Evolutionary conservation across 2,329 filamentous ascomycete species (phyloP), one percentile per base, ranked within the genome.

Genomic region (Furcasterigmium furcatum): DNA sequence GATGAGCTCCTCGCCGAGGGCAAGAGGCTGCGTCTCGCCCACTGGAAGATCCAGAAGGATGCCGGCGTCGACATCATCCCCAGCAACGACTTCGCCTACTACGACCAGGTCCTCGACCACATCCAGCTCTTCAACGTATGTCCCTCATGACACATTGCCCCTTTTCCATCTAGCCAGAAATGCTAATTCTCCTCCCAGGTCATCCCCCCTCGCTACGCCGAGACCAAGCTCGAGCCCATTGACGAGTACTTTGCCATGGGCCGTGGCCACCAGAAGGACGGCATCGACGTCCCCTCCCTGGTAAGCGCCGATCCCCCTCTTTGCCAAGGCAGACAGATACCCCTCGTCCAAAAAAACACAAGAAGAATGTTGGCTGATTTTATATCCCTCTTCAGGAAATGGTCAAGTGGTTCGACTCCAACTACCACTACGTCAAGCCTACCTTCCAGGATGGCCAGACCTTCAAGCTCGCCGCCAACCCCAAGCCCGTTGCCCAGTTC

Each of bases 391-490:
- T n/a, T n/a, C n/a, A 51, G 50, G 94, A 99, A 82, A 99, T 99
- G 94, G 94, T 99, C 63, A 99, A 99, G 82, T 99, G 94, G 94
- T 99, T 99, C 69, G 94, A 99, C 82, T 96, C 91, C 57, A 99
- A 99, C 87, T 99, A 99, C 86, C 94, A 97, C 83, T 99, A 99
- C 73, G 94, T 97, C 77, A 97, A 97, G 85, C 94, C 94, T 55
- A 96, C 94, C 53, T 84, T 99, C 58, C 91, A 96, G 76, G 86
- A 96, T 77, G 87, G 88, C 81, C 94, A 99, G 83, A 85, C 81
- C 65, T 99, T 99, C 85, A 91, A 87, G 75, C 89, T 99, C 53
- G 73, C 79, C 52, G 74, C 82, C 59, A 86, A 85, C 72, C 91
- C 94, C 70, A 99, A 99, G 87, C 91, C 94, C 59, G 88, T 99